Evolutionary conservation across 257 asterid genomes (phyloP), one percentile per base, ranked within the genome.

Genomic region (Solanum virginianum): DNA sequence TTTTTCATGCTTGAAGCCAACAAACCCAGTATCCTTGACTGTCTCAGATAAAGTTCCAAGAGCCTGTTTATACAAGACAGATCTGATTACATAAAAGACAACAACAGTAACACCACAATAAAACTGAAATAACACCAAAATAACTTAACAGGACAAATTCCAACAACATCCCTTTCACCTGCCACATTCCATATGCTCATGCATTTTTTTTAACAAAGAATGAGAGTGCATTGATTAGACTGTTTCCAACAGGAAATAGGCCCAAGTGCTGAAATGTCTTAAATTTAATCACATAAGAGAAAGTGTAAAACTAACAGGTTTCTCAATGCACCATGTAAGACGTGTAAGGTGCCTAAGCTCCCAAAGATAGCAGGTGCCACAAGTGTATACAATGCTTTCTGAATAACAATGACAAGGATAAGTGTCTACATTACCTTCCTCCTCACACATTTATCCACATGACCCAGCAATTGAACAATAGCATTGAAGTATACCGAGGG

Each of bases 31-130:
- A 87, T 87, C 93, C 91, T 92, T 97, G 91, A 94, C 87, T 39
- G 93, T 91, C 86, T 92, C 96, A 79, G 92, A 90, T 68, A 97
- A 88, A 87, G 95, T 91, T 83, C 95, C 93, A 86, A 97, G 97
- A 87, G 98, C 97, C 99, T 97, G 96, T 70, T 84, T 24, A 82
- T 63, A 81, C 45, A 87, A 51, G 80, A 86, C 29, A 80, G 17
- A 63, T 82, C 59, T 26, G 75, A 47, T 82, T 63, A 82, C 85
- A 69, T 13, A 54, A 9, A 51, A 24, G 24, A 51, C 62, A 26
- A 51, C 24, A 75, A 51, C 82, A 77, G 47, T 75, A 77, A 15
- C 47, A 51, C 63, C 62, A 51, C n/a, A 29, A 53, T 18, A 77
- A 51, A 51, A 51, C 82, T 77, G 82, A 77, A 51, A 10, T 51